Base-by-base conservation (phyloP, 108 stramenopile genomes). In the Parmales sp. region DNA sequence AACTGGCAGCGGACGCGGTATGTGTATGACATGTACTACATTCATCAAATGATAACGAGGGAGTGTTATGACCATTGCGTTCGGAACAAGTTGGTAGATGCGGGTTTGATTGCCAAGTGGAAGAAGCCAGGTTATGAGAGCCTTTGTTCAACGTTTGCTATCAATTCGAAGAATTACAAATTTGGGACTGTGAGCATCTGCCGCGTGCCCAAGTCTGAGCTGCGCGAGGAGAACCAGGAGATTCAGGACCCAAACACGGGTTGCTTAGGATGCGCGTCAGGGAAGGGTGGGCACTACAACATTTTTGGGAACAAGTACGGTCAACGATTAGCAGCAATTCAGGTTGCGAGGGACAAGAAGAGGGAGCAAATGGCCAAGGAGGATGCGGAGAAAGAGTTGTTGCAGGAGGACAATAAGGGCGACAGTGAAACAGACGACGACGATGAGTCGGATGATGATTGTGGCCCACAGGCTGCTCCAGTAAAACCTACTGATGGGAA, bases 251-350 rank as follows among this genome's bases (percentile, higher is more conserved):
- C 90, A 1, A 92, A 87, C 23, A 95, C 94, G 48, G 99, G 99
- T 3, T 99, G 99, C 76, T 69, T 86, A 18, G 99, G 99, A 1
- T 99, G 99, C 78, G 95, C 96, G 0, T 92, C 90, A 2, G 97
- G 97, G 16, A 80, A 83, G 29, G 91, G 83, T 9, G 88, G 88
- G 0, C 86, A 85, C n/a, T 66, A 80, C 38, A 99, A 99, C 84
- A 97, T 99, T 54, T 99, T 98, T 77, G 99, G 97, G 41, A 99
- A 98, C 86, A 99, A 98, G 71, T 99, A 98, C 72, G 99, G 99
- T 3, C 97, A 99, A 83, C 88, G 91, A 73, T 78, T 99, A 45
- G 99, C 99, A 2, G 94, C 91, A 29, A 91, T 99, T 1, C 99
- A 99, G 83, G 79, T 96, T 60, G 90, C 90, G 1, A 76, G 95